These are phyloP conservation scores for Scenedesmus sp. DNA, from an alignment of 163 green algal genomes.

Conservation along the genomic window DNA sequence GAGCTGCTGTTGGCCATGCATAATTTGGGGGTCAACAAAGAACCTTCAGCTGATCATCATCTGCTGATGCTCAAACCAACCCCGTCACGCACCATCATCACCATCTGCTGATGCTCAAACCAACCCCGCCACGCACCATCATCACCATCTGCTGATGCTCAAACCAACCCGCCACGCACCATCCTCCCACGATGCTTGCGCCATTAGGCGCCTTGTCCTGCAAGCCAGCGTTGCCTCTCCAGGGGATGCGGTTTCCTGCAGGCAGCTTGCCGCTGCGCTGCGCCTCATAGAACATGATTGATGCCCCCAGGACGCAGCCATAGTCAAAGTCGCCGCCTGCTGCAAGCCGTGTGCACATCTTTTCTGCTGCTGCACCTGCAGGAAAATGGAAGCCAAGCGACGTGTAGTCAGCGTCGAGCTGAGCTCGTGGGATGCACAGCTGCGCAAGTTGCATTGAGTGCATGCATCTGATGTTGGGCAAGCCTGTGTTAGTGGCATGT, in stretches of 20 bases:
- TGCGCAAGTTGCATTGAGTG: background rate
- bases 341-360: conserved; percentile 15
- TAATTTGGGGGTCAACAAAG: no score
- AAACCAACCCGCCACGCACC: background rate
- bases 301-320: conserved; percentile 47
- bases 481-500: background rate
- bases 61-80: no score
- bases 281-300: conserved; percentile 65
- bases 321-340: conserved; percentile 53
- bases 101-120: no score
- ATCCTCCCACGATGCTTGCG: conserved; percentile 58
- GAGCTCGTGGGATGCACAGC: no score
- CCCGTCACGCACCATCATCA: no score
- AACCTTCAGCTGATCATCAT: no score
- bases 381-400: background rate
- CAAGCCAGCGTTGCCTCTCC: conserved; percentile 67
- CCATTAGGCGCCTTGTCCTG: conserved; percentile 60
- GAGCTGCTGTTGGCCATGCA: no score
- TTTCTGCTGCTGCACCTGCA: background rate
- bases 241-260: conserved; percentile 59
- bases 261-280: conserved; percentile 63
- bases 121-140: no score
- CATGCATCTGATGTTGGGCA: no score
- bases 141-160: no score
- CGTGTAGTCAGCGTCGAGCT: no score